phyloP scores from a whole-genome alignment of 2,329 filamentous ascomycete species.

The Colletotrichum sp. region DNA sequence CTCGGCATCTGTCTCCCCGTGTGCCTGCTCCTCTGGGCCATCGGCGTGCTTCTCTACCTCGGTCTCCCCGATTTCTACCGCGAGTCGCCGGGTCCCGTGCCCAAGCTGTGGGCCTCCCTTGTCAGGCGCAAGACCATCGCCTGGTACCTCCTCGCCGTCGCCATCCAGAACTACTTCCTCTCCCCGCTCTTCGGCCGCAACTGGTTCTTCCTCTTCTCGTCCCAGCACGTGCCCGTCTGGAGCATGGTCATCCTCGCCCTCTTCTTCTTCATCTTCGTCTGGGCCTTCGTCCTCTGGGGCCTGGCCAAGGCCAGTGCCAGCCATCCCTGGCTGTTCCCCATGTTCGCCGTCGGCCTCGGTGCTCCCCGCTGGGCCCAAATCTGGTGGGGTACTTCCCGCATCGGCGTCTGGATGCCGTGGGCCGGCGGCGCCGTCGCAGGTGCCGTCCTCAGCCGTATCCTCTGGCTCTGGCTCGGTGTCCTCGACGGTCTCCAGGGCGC shows the following conservation, averaged over 20 bases:
- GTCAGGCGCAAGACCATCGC: slow-evolving; percentile 67
- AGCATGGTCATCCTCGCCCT: slow-evolving; percentile 60
- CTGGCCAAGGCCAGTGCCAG: slow-evolving; percentile 59
- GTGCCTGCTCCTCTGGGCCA: slow-evolving; percentile 58
- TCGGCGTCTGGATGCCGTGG: slow-evolving; percentile 69
- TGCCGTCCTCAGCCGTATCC: slow-evolving; percentile 54
- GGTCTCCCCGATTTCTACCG: slow-evolving; percentile 72
- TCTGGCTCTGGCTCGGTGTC: slow-evolving; percentile 71
- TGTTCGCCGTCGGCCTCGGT: slow-evolving; percentile 70
- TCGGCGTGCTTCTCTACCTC: slow-evolving; percentile 61
- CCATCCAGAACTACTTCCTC: slow-evolving; percentile 72
- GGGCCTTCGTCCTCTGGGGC: slow-evolving; percentile 55
- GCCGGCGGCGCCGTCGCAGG: slow-evolving; percentile 58
- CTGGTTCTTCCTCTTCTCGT: slow-evolving; percentile 68
- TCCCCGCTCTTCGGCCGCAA: slow-evolving; percentile 70
- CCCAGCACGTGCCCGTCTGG: slow-evolving; percentile 60
- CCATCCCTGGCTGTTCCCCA: slow-evolving; percentile 71
- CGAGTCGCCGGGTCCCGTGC: slow-evolving; percentile 65
- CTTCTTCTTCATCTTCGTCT: slow-evolving; percentile 59
- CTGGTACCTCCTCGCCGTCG: slow-evolving; percentile 69
- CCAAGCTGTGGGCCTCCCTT: slow-evolving; percentile 68
- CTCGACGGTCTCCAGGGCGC: slow-evolving; percentile 70
- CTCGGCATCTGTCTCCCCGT: slow-evolving; percentile 61
- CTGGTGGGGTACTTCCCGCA: slow-evolving; percentile 66
- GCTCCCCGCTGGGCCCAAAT: slow-evolving; percentile 72